phyloP scores from a whole-genome alignment of 2,329 filamentous ascomycete genomes.

The Diaporthe humulicola region DNA sequence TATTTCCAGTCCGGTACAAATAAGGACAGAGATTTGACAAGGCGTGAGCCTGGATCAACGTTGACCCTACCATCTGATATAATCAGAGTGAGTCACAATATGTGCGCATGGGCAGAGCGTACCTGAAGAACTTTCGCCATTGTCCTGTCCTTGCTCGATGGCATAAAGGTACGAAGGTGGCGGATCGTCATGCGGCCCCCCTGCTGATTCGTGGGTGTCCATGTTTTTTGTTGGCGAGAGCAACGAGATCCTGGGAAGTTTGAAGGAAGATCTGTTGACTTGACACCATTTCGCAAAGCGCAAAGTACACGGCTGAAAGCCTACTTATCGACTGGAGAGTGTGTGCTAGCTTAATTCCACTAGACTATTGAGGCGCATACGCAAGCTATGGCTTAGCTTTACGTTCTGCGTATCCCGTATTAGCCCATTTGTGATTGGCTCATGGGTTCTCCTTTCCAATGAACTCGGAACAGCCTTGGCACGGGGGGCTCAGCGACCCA shows the following conservation, averaged over 20 bases:
- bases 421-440: neutral
- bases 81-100: neutral
- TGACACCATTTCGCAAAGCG: neutral
- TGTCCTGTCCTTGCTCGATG: neutral
- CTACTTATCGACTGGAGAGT: neutral
- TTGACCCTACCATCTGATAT: slow-evolving; percentile 6
- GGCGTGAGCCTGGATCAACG: neutral
- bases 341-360: neutral
- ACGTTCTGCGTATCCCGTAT: neutral
- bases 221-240: neutral
- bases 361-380: neutral
- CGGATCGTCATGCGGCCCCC: neutral
- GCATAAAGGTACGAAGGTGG: slow-evolving; percentile 5
- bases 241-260: too few species aligned
- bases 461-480: neutral
- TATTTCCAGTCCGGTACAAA: slow-evolving; percentile 13
- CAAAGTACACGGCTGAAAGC: neutral
- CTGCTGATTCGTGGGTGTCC: neutral
- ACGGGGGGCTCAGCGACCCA: neutral
- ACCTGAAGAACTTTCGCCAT: neutral
- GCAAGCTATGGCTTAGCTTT: neutral
- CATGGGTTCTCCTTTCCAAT: neutral
- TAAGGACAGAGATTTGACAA: slow-evolving; percentile 10
- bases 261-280: neutral
- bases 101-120: too few species aligned